Evolutionary conservation across 352 stramenopile species (phyloP), one percentile per base, ranked within the genome.

Genomic region (Phytopythium boreale): DNA sequence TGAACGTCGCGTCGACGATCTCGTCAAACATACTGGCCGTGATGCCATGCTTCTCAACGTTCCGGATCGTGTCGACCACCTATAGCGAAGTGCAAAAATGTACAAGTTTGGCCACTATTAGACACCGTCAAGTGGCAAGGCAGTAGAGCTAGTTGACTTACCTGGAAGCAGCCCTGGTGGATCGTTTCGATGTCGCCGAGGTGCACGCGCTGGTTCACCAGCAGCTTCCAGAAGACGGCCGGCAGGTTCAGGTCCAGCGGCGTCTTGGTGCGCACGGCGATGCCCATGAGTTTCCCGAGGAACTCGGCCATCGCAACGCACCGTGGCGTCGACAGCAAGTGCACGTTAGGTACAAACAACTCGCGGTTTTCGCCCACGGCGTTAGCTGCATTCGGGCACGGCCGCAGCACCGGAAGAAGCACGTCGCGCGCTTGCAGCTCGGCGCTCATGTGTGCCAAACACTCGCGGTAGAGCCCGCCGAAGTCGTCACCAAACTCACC

Each of bases 261-360:
- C 31, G 95, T 96, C 77, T 97, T 97, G 22, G 90, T 97, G 44
- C 95, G 90, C 37, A 98, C 88, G 24, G 92, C 92, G 51, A 98
- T 92, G 24, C 95, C 95, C 62, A 97, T 97, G 20, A 98, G 77
- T 64, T 98, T 98, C 19, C 95, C 95, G 17, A 98, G 77, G 65
- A 98, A 98, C 62, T 97, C 86, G 43, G 94, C 92, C 93, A 98
- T 98, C 26, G 89, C 76, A 0, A 96, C 68, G 10, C 87, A 75
- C 14, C 78, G 74, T 20, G 75, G 62, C 52, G 87, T 75, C 20
- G 63, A 68, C 31, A 76, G 74, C 24, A 89, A 56, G 46, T 91
- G 79, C 2, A 79, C 75, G 50, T 93, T 95, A 1, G 86, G 86
- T 8, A 96, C 82, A 60, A 89, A 95, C 43, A 88, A 66, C 64